These are phyloP conservation scores for Panicum miliaceum DNA, from an alignment of 176 grass and related monocot genomes.

Conservation along the genomic window DNA sequence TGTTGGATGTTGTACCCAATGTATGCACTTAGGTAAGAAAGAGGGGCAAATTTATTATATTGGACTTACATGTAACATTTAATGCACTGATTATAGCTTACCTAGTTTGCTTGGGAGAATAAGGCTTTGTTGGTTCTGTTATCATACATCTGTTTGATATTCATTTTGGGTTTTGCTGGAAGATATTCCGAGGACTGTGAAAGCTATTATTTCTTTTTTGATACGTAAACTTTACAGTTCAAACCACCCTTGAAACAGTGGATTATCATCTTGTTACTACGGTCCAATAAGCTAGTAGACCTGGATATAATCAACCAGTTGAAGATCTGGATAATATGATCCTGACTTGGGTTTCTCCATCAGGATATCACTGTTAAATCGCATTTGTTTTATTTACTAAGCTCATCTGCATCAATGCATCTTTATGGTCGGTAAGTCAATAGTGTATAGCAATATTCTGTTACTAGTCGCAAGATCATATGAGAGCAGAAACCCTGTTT, in stretches of 20 bases:
- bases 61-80: not conserved
- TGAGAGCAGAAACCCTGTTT: not conserved
- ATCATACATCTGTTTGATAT: not conserved
- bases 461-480: not conserved
- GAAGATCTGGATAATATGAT: not conserved
- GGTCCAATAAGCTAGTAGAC: not conserved
- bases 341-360: not conserved
- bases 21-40: not conserved
- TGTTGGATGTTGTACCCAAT: slow-evolving; percentile 27
- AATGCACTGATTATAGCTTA: not conserved
- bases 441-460: not conserved
- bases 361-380: not conserved
- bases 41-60: not conserved
- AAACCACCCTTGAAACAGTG: not conserved
- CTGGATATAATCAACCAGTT: not conserved
- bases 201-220: no score
- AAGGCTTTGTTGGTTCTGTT: not conserved
- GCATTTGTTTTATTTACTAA: not conserved
- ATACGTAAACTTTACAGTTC: not conserved
- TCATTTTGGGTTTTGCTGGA: not conserved
- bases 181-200: not conserved
- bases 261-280: not conserved
- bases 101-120: not conserved
- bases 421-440: not conserved
- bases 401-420: not conserved